Base-by-base conservation (phyloP, 371 early-diverging fungal genomes). In the Sporodiniella umbellata region DNA sequence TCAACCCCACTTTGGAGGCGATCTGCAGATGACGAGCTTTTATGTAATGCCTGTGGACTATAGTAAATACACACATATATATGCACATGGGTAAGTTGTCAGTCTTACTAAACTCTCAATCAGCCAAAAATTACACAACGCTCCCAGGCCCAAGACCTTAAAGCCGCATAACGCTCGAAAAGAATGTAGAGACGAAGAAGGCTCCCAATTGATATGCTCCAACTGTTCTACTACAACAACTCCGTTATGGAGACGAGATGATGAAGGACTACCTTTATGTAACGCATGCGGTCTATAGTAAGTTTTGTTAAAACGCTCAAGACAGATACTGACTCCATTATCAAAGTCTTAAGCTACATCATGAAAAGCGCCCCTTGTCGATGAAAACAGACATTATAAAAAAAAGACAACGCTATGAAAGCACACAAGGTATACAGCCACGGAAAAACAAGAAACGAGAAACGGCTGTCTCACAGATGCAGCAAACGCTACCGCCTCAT, bases 11-110 rank as follows among this genome's bases (percentile, higher is more conserved):
- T 96, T 8, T 99, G 99, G 99, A 79, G 99, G 28, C 75, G 97
- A 52, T 88, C 89, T 23, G 81, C 80, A 21, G 75, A 90, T 44
- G 91, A 90, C 38, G 85, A 89, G 45, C 68, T 83, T 11, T 72
- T 95, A n/a, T 96, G 98, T 77, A 97, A 96, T 64, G 95, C 97
- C 2, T 97, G 97, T 64, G 96, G 96, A 0, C 69, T 98, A 22
- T 97, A 95, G 68, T 68, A 63, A 52, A 58, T 60, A 15, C n/a
- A n/a, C 37, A 15, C 15, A 47, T 18, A 17, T 31, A 31, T 31
- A 31, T 31, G 31, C n/a, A n/a, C n/a, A n/a, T n/a, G n/a, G n/a
- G n/a, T n/a, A n/a, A n/a, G n/a, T n/a, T n/a, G n/a, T n/a, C n/a
- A n/a, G n/a, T n/a, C n/a, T n/a, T n/a, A n/a, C n/a, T n/a, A n/a